A percentile compares a stretch with the other conserved stretches of the same genome.
Conservation (phyloP, 805 yeast species). For the Tetrapisispora taiwanensis region DNA sequence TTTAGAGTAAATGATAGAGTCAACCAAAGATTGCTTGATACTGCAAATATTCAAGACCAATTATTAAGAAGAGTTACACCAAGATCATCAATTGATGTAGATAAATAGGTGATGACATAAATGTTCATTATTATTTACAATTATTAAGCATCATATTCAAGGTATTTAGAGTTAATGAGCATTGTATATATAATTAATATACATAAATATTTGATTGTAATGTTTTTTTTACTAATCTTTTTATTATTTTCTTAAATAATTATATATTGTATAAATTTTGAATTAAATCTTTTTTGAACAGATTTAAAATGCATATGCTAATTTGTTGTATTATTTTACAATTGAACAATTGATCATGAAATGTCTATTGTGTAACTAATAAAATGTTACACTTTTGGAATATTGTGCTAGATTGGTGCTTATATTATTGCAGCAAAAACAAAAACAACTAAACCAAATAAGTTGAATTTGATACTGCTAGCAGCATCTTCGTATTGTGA, state of each 20-base stretch:
- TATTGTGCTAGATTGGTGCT: too few species aligned
- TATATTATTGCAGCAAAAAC: slow-evolving; percentile 2
- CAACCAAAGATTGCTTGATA: slow-evolving; percentile 34
- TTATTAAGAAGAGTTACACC: slow-evolving; percentile 25
- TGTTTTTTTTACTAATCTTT: neutral
- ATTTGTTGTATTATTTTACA: neutral
- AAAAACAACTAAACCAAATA: slow-evolving; percentile 6
- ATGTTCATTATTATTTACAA: neutral
- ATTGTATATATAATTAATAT: too few species aligned
- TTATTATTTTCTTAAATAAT: neutral
- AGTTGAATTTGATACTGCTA: slow-evolving; percentile 7
- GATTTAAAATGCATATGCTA: slow-evolving; percentile 2
- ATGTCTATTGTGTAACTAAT: neutral
- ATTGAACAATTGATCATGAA: neutral
- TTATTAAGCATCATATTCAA: too few species aligned
- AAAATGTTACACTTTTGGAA: too few species aligned
- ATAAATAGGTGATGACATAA: neutral
- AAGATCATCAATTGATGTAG: slow-evolving; percentile 19
- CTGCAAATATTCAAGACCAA: slow-evolving; percentile 22
- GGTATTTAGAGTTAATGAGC: too few species aligned
- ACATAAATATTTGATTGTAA: too few species aligned
- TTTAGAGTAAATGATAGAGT: slow-evolving; percentile 31
- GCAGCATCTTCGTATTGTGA: slow-evolving; percentile 12
- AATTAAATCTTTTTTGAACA: neutral
- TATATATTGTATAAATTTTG: neutral